Conservation (phyloP, 805 yeast genomes). For the Sungouiozyma ichnusensis region DNA sequence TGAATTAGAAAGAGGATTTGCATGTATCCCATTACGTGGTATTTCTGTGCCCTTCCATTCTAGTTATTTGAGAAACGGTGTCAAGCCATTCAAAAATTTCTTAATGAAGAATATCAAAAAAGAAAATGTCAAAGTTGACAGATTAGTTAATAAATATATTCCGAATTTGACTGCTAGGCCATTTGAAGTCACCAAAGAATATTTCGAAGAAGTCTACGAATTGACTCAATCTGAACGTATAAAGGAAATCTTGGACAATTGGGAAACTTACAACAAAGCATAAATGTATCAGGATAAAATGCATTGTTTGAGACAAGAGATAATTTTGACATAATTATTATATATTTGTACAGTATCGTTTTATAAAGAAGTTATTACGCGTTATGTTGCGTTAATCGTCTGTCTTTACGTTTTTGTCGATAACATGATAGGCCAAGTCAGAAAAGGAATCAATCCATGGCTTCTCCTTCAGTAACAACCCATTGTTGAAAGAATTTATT, state of each 20-base stretch:
- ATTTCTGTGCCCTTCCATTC: conserved; percentile 99
- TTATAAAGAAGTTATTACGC: not conserved
- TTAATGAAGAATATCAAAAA: conserved; percentile 90
- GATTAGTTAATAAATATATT: conserved; percentile 88
- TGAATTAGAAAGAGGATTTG: conserved; percentile 94
- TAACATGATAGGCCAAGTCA: conserved; percentile 38
- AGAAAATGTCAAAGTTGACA: conserved; percentile 90
- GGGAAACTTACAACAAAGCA: conserved; percentile 65
- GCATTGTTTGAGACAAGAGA: not conserved
- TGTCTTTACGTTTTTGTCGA: conserved; percentile 8
- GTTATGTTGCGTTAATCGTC: not conserved
- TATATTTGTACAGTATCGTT: not conserved
- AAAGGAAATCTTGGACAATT: conserved; percentile 81
- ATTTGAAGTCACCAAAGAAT: conserved; percentile 89
- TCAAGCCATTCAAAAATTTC: conserved; percentile 97
- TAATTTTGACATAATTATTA: not conserved
- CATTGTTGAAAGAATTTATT: conserved; percentile 18
- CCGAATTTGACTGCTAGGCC: conserved; percentile 99
- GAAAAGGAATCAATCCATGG: conserved; percentile 45
- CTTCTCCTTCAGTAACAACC: conserved; percentile 12
- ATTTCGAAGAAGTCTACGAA: conserved; percentile 90
- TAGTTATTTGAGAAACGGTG: conserved; percentile 96
- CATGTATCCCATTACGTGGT: conserved; percentile 96
- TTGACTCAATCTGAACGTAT: conserved; percentile 88
- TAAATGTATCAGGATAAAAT: not conserved